Evolutionary conservation across 345 rosid species (phyloP).

Genomic region (Populus nigra): DNA sequence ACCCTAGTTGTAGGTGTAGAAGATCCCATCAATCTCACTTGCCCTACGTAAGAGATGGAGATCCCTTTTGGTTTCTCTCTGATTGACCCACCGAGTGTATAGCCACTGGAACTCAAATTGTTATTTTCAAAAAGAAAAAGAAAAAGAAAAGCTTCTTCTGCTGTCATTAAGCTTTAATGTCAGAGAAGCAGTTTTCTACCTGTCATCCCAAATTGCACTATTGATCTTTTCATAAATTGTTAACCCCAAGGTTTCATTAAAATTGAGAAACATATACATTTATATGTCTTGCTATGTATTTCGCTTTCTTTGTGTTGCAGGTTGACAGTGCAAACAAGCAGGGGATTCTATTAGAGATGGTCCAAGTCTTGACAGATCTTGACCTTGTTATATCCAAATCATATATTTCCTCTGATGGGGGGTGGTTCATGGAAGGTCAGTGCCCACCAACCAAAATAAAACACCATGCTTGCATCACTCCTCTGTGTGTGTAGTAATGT

Average conservation of each 20-base stretch:
- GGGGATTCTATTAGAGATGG: constrained; percentile 89
- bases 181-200: too few species aligned
- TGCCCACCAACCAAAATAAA: neutral
- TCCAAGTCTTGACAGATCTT: constrained; percentile 89
- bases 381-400: constrained; percentile 93
- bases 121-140: neutral
- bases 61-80: neutral
- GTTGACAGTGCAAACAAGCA: constrained; percentile 91
- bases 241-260: neutral
- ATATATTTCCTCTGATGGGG: constrained; percentile 93
- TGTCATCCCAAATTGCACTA: neutral
- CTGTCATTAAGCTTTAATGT: neutral
- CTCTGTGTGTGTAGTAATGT: neutral
- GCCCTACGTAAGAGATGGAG: neutral
- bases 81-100: constrained; percentile 8
- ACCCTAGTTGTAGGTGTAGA: neutral
- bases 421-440: constrained; percentile 97
- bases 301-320: constrained; percentile 30
- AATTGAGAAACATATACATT: neutral
- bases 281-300: neutral
- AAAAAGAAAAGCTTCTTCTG: neutral
- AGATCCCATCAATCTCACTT: neutral
- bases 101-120: constrained; percentile 11
- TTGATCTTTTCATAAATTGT: neutral
- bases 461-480: constrained; percentile 4